Base-by-base conservation (phyloP, 805 yeast species). In the Debaryomyces castellii region DNA sequence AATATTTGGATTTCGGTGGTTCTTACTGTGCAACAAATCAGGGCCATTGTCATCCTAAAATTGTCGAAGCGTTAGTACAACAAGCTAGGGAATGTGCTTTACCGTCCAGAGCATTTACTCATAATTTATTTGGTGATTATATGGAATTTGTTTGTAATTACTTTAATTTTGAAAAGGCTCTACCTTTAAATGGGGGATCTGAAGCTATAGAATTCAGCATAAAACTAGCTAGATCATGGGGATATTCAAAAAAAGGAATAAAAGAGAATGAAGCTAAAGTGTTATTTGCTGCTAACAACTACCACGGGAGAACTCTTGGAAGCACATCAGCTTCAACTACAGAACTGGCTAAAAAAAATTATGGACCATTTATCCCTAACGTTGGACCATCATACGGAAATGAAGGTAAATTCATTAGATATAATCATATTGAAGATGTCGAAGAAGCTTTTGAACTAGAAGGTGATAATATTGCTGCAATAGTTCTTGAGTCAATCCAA, bases 1-100 rank as follows among this genome's bases (percentile, higher is more conserved):
- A 48, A 34, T 58, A 23, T 35, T 45, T 60, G 17, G 64, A 60
- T 41, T 59, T 60, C 44, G 54, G 59, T 34, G 56, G 60, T 14
- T 58, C 64, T 4, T 60, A 59, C 38, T 40, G 59, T 24, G 62
- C 64, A 18, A 51, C 57, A 14, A 60, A 60, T 42, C 60, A 62
- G 10, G 64, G 63, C 1, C 64, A 59, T 36, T 53, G 51, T 39
- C 63, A 60, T 42, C 64, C 64, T 12, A 46, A 41, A 11, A 60
- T 58, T 49, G 57, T 33, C 25, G 7, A 39, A 27, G 34, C 35
- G 5, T 20, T 39, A 11, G n/a, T 39, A n/a, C 22, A 39, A 12
- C 42, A 39, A 39, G 42, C 35, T 14, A 23, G 25, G 21, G 25
- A 39, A 12, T 39, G 20, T 16, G 42, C 14, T 16, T 20, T 39